Evolutionary conservation across 495 filamentous ascomycete genomes (phyloP), one percentile per base, ranked within the genome.

Genomic region (Corynascus novoguineensis): DNA sequence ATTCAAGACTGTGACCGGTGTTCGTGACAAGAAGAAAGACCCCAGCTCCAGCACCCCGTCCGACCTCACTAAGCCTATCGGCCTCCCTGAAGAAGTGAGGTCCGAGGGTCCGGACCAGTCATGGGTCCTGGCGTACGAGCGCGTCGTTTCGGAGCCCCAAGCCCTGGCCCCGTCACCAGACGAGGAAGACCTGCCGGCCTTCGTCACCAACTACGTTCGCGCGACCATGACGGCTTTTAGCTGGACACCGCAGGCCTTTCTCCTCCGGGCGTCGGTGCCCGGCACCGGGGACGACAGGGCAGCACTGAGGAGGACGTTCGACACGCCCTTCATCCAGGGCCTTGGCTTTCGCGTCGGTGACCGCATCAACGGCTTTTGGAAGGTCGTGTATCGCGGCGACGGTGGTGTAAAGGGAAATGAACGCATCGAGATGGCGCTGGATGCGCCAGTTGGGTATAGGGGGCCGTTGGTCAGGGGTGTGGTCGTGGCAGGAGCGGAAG

Each of bases 361-460:
- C 38, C 55, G 67, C 9, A 65, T 69, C 21, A 65, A 68, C 19
- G 70, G 68, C 12, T 64, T 69, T 17, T 73, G 70, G 40, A 3
- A 28, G 7, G 47, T 62, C 9, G 24, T 46, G 48, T 44, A 58
- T 48, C 41, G 59, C 0, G 58, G 51, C 1, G 22, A 38, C 5
- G 31, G 25, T 0, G 27, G n/a, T n/a, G 9, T 6, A 15, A 10
- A 4, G 1, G 40, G 34, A 7, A 37, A 37, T 8, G 48, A 57
- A 5, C 58, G 70, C 24, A 57, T 64, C 10, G 54, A 69, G 50
- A 46, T 71, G 45, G 64, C 55, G 19, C 31, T 71, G 40, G 47
- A 53, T n/a, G 55, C 68, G 42, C 68, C 70, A 15, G 44, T 38
- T 27, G 63, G 61, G 17, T 72, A 69, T 59, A 52, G 14, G 19